Conservation (phyloP, 345 rosid species). For the Noccaea bulbosa region DNA sequence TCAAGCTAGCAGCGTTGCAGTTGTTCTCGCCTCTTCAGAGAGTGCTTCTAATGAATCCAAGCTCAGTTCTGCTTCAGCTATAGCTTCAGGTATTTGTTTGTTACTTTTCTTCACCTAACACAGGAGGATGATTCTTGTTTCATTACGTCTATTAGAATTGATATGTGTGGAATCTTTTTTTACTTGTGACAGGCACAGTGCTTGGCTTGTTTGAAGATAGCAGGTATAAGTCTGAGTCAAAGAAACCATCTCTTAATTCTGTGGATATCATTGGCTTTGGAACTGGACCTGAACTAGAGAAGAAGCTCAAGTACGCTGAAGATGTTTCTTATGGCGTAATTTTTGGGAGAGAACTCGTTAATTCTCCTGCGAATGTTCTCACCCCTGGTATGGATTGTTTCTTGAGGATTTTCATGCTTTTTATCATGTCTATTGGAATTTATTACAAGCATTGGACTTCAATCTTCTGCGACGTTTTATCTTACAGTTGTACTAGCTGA, state of each 20-base stretch:
- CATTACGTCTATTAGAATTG: not conserved
- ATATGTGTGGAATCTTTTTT: constrained; percentile 8
- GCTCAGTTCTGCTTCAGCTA: constrained; percentile 72
- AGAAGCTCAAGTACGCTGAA: constrained; percentile 88
- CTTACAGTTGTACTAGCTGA: constrained; percentile 78
- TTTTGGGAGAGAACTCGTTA: constrained; percentile 87
- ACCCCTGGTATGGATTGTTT: constrained; percentile 71
- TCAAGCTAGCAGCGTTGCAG: constrained; percentile 67
- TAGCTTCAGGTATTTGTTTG: constrained; percentile 67
- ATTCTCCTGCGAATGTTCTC: constrained; percentile 94
- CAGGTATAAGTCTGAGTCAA: constrained; percentile 80
- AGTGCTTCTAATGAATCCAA: constrained; percentile 59
- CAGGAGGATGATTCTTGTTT: not conserved
- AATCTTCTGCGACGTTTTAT: constrained; percentile 23
- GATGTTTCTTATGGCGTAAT: constrained; percentile 75
- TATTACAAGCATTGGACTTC: not conserved
- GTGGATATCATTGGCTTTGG: constrained; percentile 92
- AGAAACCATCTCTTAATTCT: constrained; percentile 64
- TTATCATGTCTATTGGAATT: not conserved
- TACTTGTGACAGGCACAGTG: constrained; percentile 59
- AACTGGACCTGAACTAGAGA: constrained; percentile 75
- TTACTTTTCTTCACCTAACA: not conserved
- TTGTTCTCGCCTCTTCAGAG: constrained; percentile 71
- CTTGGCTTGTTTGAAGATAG: constrained; percentile 78
- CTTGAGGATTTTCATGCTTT: too few species aligned